These are phyloP conservation scores for Atalantia buxifolia DNA, from an alignment of 345 rosid species.

Conservation along the genomic window DNA sequence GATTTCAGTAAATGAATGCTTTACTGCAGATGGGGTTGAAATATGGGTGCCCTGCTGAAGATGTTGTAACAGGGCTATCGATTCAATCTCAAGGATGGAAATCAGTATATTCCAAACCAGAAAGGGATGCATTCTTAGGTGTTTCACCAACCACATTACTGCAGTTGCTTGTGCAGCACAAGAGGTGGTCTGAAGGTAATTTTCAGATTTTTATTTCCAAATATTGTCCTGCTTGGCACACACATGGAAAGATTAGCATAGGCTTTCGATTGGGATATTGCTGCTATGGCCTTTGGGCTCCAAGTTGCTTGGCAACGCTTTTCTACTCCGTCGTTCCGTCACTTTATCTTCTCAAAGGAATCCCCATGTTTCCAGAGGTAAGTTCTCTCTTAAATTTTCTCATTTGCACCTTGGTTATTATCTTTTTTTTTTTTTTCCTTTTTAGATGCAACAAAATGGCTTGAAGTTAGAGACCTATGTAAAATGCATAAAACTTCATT, in stretches of 20 bases:
- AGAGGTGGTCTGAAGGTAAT: conserved; percentile 82
- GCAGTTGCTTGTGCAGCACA: conserved; percentile 61
- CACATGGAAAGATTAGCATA: conserved; percentile 43
- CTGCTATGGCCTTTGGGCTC: conserved; percentile 52
- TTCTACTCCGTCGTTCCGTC: conserved; percentile 28
- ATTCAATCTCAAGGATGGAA: conserved; percentile 75
- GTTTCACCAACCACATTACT: conserved; percentile 48
- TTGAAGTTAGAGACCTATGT: too few species aligned
- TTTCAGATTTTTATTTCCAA: conserved; percentile 60
- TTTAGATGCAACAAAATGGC: too few species aligned
- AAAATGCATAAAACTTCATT: too few species aligned
- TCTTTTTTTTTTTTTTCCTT: too few species aligned
- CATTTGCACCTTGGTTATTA: not conserved
- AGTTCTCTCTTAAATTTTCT: not conserved
- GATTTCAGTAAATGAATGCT: not conserved
- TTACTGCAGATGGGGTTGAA: conserved; percentile 57
- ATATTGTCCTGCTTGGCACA: conserved; percentile 52
- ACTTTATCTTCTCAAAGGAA: conserved; percentile 27
- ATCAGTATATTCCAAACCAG: conserved; percentile 54
- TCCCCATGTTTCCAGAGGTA: conserved; percentile 44
- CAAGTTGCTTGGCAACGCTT: conserved; percentile 19
- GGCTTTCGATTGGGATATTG: conserved; percentile 48
- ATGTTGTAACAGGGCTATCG: conserved; percentile 72
- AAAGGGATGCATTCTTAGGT: conserved; percentile 59
- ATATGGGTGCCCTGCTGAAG: conserved; percentile 76